Evolutionary conservation across 2,329 filamentous ascomycete species (phyloP).

Genomic region (Ophiosphaerella korrae): DNA sequence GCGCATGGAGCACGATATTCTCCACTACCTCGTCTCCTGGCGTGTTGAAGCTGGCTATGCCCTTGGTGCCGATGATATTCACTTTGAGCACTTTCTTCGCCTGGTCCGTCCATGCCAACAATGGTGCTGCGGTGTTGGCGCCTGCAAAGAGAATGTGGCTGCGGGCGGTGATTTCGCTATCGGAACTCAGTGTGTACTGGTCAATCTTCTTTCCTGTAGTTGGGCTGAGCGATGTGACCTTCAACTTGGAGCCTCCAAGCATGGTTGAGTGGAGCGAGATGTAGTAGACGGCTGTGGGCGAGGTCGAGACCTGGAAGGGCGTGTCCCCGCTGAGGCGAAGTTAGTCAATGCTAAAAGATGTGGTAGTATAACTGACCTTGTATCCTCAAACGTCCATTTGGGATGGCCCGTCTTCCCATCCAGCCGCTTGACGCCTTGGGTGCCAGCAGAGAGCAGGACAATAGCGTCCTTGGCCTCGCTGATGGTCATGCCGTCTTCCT

Average conservation of each 20-base stretch:
- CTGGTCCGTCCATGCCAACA: constrained; percentile 76
- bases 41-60: constrained; percentile 51
- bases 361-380: constrained; percentile 48
- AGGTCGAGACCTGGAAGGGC: constrained; percentile 77
- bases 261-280: constrained; percentile 72
- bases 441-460: constrained; percentile 65
- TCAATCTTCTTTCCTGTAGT: constrained; percentile 73
- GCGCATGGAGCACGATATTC: constrained; percentile 70
- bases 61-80: constrained; percentile 66
- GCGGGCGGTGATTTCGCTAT: constrained; percentile 69
- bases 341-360: constrained; percentile 11
- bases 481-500: constrained; percentile 61
- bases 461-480: constrained; percentile 69
- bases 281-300: constrained; percentile 71
- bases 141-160: constrained; percentile 76
- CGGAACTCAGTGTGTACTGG: constrained; percentile 73
- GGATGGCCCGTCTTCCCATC: constrained; percentile 73
- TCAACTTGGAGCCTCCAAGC: constrained; percentile 73
- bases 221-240: constrained; percentile 74
- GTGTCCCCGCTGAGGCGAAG: constrained; percentile 62
- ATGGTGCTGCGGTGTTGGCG: constrained; percentile 73
- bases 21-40: constrained; percentile 52
- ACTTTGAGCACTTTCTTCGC: constrained; percentile 67
- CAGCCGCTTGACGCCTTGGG: constrained; percentile 69
- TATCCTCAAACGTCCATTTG: constrained; percentile 78